These are phyloP conservation scores for Ceriops zippeliana DNA, from an alignment of 345 rosid species.

Conservation along the genomic window DNA sequence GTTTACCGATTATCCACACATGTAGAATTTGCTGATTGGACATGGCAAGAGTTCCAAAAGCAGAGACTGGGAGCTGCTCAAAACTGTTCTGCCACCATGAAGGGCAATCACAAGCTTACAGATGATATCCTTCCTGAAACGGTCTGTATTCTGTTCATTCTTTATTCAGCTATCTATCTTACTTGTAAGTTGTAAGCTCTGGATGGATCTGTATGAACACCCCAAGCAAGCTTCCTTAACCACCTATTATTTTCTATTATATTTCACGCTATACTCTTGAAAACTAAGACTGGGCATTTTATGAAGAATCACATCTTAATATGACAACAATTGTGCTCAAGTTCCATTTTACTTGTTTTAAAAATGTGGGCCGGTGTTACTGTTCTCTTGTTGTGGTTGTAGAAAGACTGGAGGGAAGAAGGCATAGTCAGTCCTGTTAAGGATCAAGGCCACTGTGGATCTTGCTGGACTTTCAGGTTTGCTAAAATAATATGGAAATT, in stretches of 20 bases:
- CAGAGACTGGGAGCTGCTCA: constrained; percentile 90
- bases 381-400: constrained; percentile 7
- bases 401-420: constrained; percentile 92
- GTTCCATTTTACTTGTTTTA: background rate
- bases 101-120: constrained; percentile 76
- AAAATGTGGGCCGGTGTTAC: background rate
- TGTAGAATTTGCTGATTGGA: constrained; percentile 89
- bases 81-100: constrained; percentile 87
- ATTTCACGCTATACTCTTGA: no score
- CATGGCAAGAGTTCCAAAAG: constrained; percentile 85
- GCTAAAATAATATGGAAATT: background rate
- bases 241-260: no score
- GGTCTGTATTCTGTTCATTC: constrained; percentile 22
- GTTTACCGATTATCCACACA: background rate
- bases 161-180: no score
- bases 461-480: constrained; percentile 99
- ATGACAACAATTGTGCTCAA: no score
- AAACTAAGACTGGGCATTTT: no score
- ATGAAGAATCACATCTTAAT: no score
- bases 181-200: no score
- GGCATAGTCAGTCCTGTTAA: constrained; percentile 92
- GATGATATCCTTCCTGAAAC: constrained; percentile 50
- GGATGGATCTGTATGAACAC: no score
- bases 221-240: no score
- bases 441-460: constrained; percentile 90